Conservation (phyloP, 208 protist species). For the Trypanosoma scelopori region DNA sequence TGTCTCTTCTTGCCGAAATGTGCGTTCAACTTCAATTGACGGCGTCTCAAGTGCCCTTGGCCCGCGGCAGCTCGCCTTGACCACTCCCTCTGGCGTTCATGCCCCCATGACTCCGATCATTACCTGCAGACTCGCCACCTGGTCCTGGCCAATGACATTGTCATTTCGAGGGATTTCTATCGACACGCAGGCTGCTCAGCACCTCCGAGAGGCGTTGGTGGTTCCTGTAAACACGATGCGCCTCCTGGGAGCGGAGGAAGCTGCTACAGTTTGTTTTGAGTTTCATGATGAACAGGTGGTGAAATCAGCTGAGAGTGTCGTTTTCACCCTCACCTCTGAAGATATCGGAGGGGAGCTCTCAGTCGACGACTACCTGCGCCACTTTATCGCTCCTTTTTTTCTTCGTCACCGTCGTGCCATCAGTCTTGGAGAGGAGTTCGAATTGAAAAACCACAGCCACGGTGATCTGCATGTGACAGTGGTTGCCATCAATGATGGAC, state of each 20-base stretch:
- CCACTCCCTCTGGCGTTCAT: not conserved
- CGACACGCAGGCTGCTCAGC: conserved; percentile 1
- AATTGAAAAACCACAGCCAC: conserved; percentile 17
- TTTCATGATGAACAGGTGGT: conserved; percentile 6
- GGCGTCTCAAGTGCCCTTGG: not conserved
- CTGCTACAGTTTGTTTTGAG: conserved; percentile 6
- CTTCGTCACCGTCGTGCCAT: conserved; percentile 15
- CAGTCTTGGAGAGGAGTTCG: conserved; percentile 25
- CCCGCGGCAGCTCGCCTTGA: not conserved
- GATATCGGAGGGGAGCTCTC: conserved; percentile 17
- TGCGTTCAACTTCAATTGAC: not conserved
- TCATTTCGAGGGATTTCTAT: not conserved
- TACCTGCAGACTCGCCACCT: conserved; percentile 12
- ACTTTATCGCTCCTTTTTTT: conserved; percentile 30
- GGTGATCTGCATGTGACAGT: conserved; percentile 20
- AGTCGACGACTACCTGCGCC: conserved; percentile 21
- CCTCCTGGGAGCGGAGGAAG: conserved; percentile 20
- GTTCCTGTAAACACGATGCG: conserved; percentile 22
- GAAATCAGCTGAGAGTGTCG: not conserved
- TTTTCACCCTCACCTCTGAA: conserved; percentile 11
- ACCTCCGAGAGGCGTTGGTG: conserved; percentile 18
- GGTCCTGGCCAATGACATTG: not conserved
- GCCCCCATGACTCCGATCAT: conserved; percentile 22
- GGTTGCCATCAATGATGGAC: conserved; percentile 13
- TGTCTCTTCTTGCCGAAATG: not conserved